Conservation (phyloP, 2,329 filamentous ascomycete species). For the Annulohypoxylon truncatum region DNA sequence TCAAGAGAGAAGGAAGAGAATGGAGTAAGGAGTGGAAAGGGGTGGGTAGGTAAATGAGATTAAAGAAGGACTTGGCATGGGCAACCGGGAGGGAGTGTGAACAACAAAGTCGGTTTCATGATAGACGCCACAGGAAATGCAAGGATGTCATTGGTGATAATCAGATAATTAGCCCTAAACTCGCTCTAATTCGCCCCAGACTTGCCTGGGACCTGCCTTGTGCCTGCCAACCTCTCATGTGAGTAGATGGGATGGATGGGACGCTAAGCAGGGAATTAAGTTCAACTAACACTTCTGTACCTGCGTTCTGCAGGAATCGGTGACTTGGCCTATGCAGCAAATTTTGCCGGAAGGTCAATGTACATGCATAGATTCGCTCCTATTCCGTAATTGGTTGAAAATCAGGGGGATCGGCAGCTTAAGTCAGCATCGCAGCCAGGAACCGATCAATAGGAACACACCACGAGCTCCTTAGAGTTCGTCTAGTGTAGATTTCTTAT, state of each 20-base stretch:
- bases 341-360: constrained; percentile 15
- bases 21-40: constrained; percentile 33
- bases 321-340: constrained; percentile 30
- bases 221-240: neutral
- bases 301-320: constrained; percentile 43
- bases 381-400: constrained; percentile 25
- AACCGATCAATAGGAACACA: constrained; percentile 37
- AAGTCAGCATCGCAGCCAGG: constrained; percentile 20
- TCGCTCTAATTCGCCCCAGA: neutral
- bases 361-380: constrained; percentile 15
- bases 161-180: neutral
- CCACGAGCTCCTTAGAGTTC: constrained; percentile 21
- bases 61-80: constrained; percentile 41
- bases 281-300: constrained; percentile 23
- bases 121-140: constrained; percentile 30
- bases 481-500: constrained; percentile 22
- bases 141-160: constrained; percentile 19
- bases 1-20: constrained; percentile 27
- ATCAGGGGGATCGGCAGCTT: constrained; percentile 41
- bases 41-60: constrained; percentile 41
- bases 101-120: constrained; percentile 28
- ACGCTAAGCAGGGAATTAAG: constrained; percentile 11
- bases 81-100: constrained; percentile 38
- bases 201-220: neutral
- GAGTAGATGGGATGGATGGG: constrained; percentile 9